A percentile compares a stretch with the other conserved stretches of the same genome.
Evolutionary conservation across 169 alveolate genomes (phyloP).

Genomic region (Plasmodium berghei): DNA sequence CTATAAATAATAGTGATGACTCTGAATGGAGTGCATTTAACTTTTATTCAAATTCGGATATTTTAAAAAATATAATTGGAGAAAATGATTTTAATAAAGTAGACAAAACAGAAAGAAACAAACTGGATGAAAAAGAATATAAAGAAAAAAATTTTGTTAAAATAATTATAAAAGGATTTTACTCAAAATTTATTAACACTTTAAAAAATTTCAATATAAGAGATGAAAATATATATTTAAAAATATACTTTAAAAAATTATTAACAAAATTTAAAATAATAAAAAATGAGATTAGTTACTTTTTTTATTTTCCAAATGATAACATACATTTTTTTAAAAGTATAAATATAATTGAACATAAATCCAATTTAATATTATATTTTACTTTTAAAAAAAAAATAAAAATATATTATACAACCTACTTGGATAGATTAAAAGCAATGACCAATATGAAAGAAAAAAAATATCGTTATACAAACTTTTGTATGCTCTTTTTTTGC

Average conservation of each 20-base stretch:
- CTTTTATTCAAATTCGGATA: too few species aligned
- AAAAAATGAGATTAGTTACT: constrained; percentile 7
- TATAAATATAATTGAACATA: constrained; percentile 26
- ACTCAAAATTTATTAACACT: constrained; percentile 9
- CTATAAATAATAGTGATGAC: neutral
- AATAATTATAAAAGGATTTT: constrained; percentile 65
- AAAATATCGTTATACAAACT: constrained; percentile 8
- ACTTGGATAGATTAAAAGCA: neutral
- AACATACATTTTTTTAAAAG: constrained; percentile 30
- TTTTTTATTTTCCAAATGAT: constrained; percentile 46
- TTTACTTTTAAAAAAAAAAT: constrained; percentile 20
- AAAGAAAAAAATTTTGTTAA: neutral
- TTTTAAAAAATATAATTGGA: neutral
- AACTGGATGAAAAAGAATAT: neutral
- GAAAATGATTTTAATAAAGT: neutral
- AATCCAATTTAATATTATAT: constrained; percentile 20
- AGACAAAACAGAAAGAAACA: neutral
- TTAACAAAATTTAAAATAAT: constrained; percentile 29
- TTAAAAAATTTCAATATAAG: neutral
- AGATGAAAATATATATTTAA: constrained; percentile 9
- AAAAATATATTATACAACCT: constrained; percentile 4
- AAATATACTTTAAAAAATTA: constrained; percentile 27
- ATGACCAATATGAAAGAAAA: neutral
- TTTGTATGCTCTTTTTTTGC: constrained; percentile 56
- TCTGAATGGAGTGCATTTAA: neutral